phyloP scores from a whole-genome alignment of 192 early-diverging fungal genomes.

The Spizellomyces punctatus region DNA sequence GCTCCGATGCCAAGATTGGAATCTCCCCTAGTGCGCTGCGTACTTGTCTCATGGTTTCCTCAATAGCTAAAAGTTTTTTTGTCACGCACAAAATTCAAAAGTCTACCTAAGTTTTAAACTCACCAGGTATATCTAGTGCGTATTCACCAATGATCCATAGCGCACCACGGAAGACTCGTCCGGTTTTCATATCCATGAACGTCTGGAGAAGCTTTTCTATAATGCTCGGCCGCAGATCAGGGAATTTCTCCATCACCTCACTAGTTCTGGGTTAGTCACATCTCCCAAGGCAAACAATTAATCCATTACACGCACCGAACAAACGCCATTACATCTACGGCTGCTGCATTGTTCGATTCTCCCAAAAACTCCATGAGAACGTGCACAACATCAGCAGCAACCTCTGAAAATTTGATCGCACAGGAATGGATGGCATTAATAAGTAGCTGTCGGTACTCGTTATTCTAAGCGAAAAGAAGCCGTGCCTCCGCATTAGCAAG shows the following conservation, averaged over 20 bases:
- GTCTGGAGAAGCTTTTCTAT: constrained; percentile 77
- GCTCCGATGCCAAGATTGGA: constrained; percentile 92
- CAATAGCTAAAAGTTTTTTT: constrained; percentile 60
- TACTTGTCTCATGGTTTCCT: constrained; percentile 80
- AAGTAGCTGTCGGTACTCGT: constrained; percentile 91
- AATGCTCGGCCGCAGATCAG: constrained; percentile 81
- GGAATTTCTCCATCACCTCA: constrained; percentile 97
- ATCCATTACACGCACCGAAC: constrained; percentile 57
- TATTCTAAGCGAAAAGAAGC: constrained; percentile 54
- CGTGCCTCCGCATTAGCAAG: too few relatives aligned
- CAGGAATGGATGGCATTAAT: constrained; percentile 96
- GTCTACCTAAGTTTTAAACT: not conserved
- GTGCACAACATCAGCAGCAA: constrained; percentile 94
- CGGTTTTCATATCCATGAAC: constrained; percentile 87
- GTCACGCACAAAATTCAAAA: not conserved
- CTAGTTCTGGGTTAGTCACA: constrained; percentile 7
- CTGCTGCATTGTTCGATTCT: constrained; percentile 83
- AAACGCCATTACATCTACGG: constrained; percentile 96
- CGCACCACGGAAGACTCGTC: constrained; percentile 92
- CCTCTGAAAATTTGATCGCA: constrained; percentile 94
- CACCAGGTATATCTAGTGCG: constrained; percentile 39
- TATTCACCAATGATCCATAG: constrained; percentile 99
- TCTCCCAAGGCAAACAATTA: too few relatives aligned
- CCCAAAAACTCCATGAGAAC: constrained; percentile 94
- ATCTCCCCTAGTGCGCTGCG: constrained; percentile 86